Evolutionary conservation across 768 basidiomycete genomes (phyloP), one percentile per base, ranked within the genome.

Genomic region (Pilatotrama ljubarskyi): DNA sequence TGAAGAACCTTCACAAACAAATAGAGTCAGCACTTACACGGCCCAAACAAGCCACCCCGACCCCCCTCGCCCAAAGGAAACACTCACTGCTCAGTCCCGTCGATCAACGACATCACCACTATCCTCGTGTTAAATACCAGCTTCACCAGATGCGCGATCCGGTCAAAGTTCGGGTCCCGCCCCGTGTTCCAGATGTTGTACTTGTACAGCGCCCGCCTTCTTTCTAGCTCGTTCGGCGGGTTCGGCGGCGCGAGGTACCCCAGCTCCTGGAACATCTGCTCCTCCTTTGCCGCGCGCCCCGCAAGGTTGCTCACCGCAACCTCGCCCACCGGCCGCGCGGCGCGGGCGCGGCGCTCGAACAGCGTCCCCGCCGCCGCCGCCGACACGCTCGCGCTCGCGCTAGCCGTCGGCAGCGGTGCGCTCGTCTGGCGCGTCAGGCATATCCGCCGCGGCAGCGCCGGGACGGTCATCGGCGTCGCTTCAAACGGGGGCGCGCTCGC

Each of bases 71-170:
- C n/a, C n/a, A n/a, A n/a, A 18, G 26, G 25, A 24, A 22, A 24
- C 37, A 70, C 88, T 73, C 74, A 91, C 89, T 93, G 90, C 59
- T 91, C 88, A 42, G 86, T 84, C 13, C 85, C 86, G 69, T 96
- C 94, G n/a, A 94, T 80, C 37, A 96, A 75, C 8, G 88, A 84
- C 20, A 98, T 90, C 22, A 85, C 72, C 2, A 95, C 94, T 14
- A 90, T 87, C 70, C 91, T 91, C 1, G 94, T 91, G 68, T 82
- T 90, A 74, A 98, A 98, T 7, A 98, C 95, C 40, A 97, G 77
- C 75, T 95, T 95, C 40, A 90, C 91, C 25, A 98, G 82, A 71
- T 96, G 93, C 15, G 88, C 91, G 64, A 97, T 95, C 17, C 95
- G 84, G 73, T 97, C 95, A 69, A 98, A 97, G 70, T 96, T 95